A percentile compares a stretch with the other conserved stretches of the same genome.
These are phyloP conservation scores for Fusarium decemcellulare DNA, from an alignment of 2,329 filamentous ascomycete genomes.

Conservation along the genomic window DNA sequence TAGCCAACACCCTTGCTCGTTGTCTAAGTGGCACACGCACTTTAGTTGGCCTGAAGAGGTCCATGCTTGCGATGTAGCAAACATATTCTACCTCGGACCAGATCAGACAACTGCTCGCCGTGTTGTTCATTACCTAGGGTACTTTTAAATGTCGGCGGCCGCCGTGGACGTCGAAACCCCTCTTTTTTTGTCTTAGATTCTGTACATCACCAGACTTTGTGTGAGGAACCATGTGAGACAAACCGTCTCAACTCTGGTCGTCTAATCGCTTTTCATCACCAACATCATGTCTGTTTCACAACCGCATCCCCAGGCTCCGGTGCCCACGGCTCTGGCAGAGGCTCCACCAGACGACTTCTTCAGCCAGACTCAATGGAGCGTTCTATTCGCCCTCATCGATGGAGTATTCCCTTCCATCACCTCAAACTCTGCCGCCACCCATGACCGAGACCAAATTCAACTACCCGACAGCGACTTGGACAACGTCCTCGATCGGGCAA, in stretches of 20 bases:
- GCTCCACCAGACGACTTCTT: constrained; percentile 56
- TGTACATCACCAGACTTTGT: constrained; percentile 17
- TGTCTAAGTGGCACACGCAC: constrained; percentile 30
- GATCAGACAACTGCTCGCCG: not conserved
- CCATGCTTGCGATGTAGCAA: not conserved
- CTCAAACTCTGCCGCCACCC: constrained; percentile 54
- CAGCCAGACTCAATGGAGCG: constrained; percentile 66
- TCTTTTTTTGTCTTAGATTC: not conserved
- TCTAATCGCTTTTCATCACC: constrained; percentile 21
- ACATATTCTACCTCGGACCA: not conserved
- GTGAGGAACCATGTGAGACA: constrained; percentile 35
- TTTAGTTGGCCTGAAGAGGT: not conserved
- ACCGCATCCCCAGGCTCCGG: constrained; percentile 29
- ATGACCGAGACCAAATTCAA: constrained; percentile 58
- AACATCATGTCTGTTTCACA: constrained; percentile 35
- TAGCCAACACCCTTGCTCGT: constrained; percentile 1
- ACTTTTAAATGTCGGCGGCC: not conserved
- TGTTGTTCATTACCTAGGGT: too few relatives aligned
- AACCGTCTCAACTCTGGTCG: constrained; percentile 22
- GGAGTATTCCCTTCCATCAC: constrained; percentile 73
- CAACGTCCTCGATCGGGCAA: constrained; percentile 57
- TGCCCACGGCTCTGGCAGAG: constrained; percentile 45
- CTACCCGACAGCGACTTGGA: constrained; percentile 67
- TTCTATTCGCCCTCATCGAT: constrained; percentile 68
- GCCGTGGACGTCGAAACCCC: constrained; percentile 2